Evolutionary conservation across 2,329 filamentous ascomycete species (phyloP).

Genomic region (Zymoseptoria pseudotritici): DNA sequence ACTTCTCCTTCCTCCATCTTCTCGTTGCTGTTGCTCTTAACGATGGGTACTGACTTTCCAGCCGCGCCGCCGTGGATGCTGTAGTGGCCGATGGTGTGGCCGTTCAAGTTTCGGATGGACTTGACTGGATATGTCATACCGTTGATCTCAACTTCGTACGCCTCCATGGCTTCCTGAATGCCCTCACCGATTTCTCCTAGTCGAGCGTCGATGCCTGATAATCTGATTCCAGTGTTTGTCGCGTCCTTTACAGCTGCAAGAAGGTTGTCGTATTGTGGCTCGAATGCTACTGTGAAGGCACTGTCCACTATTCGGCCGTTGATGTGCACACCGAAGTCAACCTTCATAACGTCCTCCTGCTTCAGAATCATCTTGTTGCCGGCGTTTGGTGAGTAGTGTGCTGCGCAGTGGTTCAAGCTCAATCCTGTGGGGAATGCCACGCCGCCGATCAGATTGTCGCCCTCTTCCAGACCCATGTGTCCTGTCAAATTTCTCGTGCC

Average conservation of each 20-base stretch:
- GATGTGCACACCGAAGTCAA: conserved; percentile 75
- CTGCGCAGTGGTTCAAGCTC: conserved; percentile 47
- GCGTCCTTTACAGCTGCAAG: conserved; percentile 66
- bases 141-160: conserved; percentile 51
- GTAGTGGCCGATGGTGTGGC: conserved; percentile 49
- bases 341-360: conserved; percentile 71
- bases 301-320: conserved; percentile 75
- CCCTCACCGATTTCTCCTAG: conserved; percentile 49
- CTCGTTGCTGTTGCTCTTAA: conserved; percentile 43
- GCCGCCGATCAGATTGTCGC: conserved; percentile 44
- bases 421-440: conserved; percentile 52
- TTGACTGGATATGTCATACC: conserved; percentile 49
- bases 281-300: conserved; percentile 71
- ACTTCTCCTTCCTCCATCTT: conserved; percentile 54
- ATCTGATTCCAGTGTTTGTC: conserved; percentile 54
- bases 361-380: conserved; percentile 62
- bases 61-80: conserved; percentile 49
- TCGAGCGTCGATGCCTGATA: conserved; percentile 49
- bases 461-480: conserved; percentile 46
- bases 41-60: conserved; percentile 48
- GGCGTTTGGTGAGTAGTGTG: conserved; percentile 52
- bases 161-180: conserved; percentile 57
- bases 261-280: conserved; percentile 66
- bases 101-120: conserved; percentile 47
- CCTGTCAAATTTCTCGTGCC: conserved; percentile 45